These are phyloP conservation scores for Lasiodiplodia citricola DNA, from an alignment of 2,329 filamentous ascomycete genomes.

Conservation along the genomic window DNA sequence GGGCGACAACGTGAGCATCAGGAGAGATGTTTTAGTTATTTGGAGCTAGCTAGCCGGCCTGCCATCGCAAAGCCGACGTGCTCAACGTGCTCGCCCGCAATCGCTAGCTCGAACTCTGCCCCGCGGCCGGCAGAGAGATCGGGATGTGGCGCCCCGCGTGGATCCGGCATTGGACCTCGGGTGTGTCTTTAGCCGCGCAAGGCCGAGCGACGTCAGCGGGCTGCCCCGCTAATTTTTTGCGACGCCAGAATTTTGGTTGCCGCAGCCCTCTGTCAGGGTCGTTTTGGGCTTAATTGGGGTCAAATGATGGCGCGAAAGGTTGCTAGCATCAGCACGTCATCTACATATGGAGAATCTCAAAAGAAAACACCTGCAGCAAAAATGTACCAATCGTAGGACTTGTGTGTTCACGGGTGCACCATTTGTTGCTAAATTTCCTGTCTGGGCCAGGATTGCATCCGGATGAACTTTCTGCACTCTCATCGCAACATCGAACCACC, in stretches of 20 bases:
- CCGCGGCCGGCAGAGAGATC: conserved; percentile 22
- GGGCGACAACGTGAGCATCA: conserved; percentile 14
- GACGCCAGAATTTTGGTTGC: not conserved
- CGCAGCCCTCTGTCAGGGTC: not conserved
- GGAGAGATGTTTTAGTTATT: conserved; percentile 13
- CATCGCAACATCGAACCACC: not conserved
- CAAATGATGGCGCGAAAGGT: no score
- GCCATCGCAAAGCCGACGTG: not conserved
- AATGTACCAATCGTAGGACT: not conserved
- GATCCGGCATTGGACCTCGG: conserved; percentile 6
- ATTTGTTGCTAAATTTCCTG: not conserved
- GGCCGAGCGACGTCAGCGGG: conserved; percentile 5
- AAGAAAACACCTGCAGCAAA: not conserved
- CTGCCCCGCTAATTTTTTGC: not conserved
- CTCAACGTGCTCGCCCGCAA: not conserved
- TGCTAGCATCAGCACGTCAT: not conserved
- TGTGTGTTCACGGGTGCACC: not conserved
- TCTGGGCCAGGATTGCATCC: conserved; percentile 4
- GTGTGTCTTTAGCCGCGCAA: conserved; percentile 15
- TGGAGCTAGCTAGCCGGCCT: not conserved
- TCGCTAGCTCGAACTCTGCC: not conserved
- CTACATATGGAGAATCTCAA: not conserved
- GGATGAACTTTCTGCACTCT: conserved; percentile 16
- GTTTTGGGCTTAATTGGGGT: no score
- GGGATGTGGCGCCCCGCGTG: conserved; percentile 22